Percentiles rank a stretch among this genome's conserved stretches.
Evolutionary conservation across 257 asterid species (phyloP).

Genomic region (Petunia secreta): DNA sequence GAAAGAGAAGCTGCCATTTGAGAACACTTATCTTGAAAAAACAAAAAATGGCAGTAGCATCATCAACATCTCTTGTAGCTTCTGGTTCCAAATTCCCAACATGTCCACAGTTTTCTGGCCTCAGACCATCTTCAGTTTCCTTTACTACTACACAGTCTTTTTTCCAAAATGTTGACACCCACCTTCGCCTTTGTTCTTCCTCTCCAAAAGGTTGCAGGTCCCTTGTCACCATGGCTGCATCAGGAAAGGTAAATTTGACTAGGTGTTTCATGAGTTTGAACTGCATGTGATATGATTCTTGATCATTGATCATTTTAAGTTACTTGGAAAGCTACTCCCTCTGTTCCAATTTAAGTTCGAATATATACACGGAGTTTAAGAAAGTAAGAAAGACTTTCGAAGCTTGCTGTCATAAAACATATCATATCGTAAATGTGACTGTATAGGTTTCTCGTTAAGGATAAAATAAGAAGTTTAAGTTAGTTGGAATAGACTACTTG

Average conservation of each 20-base stretch:
- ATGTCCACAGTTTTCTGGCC: constrained; percentile 56
- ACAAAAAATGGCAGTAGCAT: constrained; percentile 37
- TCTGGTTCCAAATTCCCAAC: constrained; percentile 21
- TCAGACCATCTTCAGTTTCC: constrained; percentile 63
- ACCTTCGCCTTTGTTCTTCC: constrained; percentile 50
- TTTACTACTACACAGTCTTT: constrained; percentile 51
- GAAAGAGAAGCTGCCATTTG: constrained; percentile 13
- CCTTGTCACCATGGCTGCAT: constrained; percentile 84
- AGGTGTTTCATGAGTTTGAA: not conserved
- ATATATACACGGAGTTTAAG: too few species aligned
- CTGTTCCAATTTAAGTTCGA: too few species aligned
- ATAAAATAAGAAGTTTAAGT: too few species aligned
- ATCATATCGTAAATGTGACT: too few species aligned
- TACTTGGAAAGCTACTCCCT: not conserved
- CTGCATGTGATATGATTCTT: not conserved
- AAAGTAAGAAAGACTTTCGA: too few species aligned
- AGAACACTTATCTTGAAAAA: not conserved
- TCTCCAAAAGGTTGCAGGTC: constrained; percentile 55
- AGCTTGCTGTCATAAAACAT: too few species aligned
- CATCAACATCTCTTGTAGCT: constrained; percentile 45
- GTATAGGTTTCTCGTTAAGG: too few species aligned
- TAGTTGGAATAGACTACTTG: too few species aligned
- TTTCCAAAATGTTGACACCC: constrained; percentile 57
- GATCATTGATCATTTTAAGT: not conserved
- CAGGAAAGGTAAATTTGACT: constrained; percentile 69